Percentiles rank a stretch among this genome's conserved stretches.
Conservation (phyloP, 306 rosid species). For the Hippophae tibetana region DNA sequence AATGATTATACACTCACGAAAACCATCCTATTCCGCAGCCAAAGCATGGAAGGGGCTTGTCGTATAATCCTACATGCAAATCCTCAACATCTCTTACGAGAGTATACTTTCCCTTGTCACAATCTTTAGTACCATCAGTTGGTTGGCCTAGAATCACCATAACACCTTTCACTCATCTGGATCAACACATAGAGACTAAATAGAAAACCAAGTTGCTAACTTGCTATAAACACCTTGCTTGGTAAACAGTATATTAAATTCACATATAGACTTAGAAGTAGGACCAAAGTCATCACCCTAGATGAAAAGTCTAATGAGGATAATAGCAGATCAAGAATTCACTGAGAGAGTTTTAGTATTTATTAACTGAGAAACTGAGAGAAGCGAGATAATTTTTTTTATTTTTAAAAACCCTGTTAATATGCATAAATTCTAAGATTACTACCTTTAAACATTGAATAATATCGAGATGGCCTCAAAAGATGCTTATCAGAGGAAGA, state of each 20-base stretch:
- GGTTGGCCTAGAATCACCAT: constrained; percentile 50
- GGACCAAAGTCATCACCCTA: neutral
- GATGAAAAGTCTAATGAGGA: neutral
- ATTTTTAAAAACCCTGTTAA: neutral
- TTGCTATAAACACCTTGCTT: constrained; percentile 12
- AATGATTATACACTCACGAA: constrained; percentile 56
- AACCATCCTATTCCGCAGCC: constrained; percentile 99
- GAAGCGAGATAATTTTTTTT: too few relatives aligned
- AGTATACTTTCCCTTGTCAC: constrained; percentile 54
- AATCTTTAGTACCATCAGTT: constrained; percentile 32
- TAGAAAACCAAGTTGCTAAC: constrained; percentile 18
- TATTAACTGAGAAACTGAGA: too few relatives aligned
- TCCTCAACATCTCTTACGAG: constrained; percentile 69
- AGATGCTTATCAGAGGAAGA: constrained; percentile 65
- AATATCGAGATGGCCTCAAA: constrained; percentile 69
- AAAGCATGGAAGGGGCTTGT: constrained; percentile 82
- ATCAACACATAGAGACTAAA: constrained; percentile 4
- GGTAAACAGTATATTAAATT: neutral
- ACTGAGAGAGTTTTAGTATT: too few relatives aligned
- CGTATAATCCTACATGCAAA: constrained; percentile 58
- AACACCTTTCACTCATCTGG: constrained; percentile 28
- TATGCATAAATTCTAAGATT: neutral
- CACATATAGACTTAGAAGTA: neutral
- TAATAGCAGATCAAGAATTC: too few relatives aligned
- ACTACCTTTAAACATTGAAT: constrained; percentile 65